Evolutionary conservation across 352 stramenopile species (phyloP), one percentile per base, ranked within the genome.

Genomic region (Phytophthora syringae): DNA sequence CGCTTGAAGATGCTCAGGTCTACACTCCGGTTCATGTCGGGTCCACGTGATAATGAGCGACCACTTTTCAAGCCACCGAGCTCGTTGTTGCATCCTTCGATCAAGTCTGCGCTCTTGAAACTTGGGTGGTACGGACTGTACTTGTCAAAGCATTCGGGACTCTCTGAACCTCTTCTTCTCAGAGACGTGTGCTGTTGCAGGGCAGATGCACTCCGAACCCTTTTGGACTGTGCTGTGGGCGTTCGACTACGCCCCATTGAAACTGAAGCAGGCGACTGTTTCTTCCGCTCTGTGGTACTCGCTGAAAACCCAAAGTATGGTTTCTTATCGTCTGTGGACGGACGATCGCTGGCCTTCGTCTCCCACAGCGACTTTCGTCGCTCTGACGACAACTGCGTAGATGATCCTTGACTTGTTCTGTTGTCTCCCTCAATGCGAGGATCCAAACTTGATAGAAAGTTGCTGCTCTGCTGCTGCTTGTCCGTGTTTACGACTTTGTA

Each of bases 1-100:
- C 82, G 88, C 45, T 91, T 93, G 66, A 94, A 94, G 60, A 94
- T 93, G n/a, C 80, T 82, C 66, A 92, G 48, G 49, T 92, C 77
- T 0, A 80, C 88, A 24, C 80, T 84, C 5, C 68, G 75, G 39
- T 64, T 66, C 2, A 51, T 30, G 10, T 67, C 52, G 18, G 25
- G 1, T 18, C 10, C 34, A 32, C 44, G 44, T 32, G 39, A 21
- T 15, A 30, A 18, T 20, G 47, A 22, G 18, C 50, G 45, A 1
- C 34, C 13, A 11, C 25, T 71, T 34, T 49, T 54, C 24, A 25
- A 16, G n/a, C 43, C 52, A 3, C 27, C 34, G 1, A 65, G 27
- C 25, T 77, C 68, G 51, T 70, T 80, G 45, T 80, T 79, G 40
- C 47, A 53, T 25, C 64, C 63, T 13, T 82, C 77, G 6, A 88